Conservation (phyloP, 2,329 filamentous ascomycete species). For the Atkinsonella hypoxylon region DNA sequence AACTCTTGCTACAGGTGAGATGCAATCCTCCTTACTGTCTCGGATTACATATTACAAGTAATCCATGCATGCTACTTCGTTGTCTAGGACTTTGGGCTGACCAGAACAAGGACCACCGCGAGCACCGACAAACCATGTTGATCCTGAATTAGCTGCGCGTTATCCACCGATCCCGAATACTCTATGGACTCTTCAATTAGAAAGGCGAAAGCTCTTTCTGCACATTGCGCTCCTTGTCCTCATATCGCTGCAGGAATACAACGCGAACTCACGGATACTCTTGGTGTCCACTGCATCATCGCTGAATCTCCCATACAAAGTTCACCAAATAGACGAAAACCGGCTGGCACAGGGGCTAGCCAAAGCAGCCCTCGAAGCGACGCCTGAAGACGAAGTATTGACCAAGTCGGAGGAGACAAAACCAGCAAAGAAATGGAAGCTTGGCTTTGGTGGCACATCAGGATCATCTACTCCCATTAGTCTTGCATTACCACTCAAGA, state of each 20-base stretch:
- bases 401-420: slow-evolving; percentile 47
- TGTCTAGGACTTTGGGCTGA: neutral
- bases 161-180: slow-evolving; percentile 50
- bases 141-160: slow-evolving; percentile 34
- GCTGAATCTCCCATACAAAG: slow-evolving; percentile 51
- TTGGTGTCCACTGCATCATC: slow-evolving; percentile 60
- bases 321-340: slow-evolving; percentile 59
- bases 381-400: slow-evolving; percentile 17
- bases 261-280: slow-evolving; percentile 58
- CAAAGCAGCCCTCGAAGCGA: slow-evolving; percentile 49
- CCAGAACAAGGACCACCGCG: slow-evolving; percentile 24
- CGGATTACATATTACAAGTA: neutral
- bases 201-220: slow-evolving; percentile 55
- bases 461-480: slow-evolving; percentile 43
- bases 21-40: neutral
- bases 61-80: neutral
- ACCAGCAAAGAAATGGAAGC: slow-evolving; percentile 57
- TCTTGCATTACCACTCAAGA: slow-evolving; percentile 64
- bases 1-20: slow-evolving; percentile 26
- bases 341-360: slow-evolving; percentile 65
- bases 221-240: slow-evolving; percentile 62
- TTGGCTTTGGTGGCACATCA: slow-evolving; percentile 34
- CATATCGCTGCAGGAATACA: slow-evolving; percentile 67
- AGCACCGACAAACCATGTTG: slow-evolving; percentile 28
- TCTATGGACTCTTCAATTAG: slow-evolving; percentile 45